Percentiles rank a stretch among this genome's conserved stretches.
phyloP scores from a whole-genome alignment of 805 yeast species.

The Barnettozyma salicaria region DNA sequence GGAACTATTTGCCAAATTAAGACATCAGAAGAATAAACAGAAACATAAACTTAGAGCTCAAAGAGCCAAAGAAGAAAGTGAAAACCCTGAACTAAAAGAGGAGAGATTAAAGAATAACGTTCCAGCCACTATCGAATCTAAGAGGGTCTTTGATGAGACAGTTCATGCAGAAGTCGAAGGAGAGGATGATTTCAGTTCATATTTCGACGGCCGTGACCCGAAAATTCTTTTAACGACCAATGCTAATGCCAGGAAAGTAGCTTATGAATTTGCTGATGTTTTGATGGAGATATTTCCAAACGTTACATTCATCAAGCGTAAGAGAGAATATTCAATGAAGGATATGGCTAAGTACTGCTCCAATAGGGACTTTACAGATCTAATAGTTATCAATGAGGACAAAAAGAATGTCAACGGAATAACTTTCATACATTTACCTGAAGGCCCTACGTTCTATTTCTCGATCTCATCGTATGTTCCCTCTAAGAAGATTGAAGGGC shows the following conservation, averaged over 20 bases:
- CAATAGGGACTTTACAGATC: conserved; percentile 81
- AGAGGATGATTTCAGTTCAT: conserved; percentile 26
- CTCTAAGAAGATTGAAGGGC: conserved; percentile 73
- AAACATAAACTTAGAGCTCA: conserved; percentile 73
- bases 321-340: conserved; percentile 73
- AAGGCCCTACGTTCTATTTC: conserved; percentile 93
- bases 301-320: conserved; percentile 80
- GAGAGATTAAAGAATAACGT: conserved; percentile 51
- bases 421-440: conserved; percentile 89
- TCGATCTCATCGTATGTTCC: conserved; percentile 72
- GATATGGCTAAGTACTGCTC: conserved; percentile 82
- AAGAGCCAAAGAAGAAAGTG: conserved; percentile 82
- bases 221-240: conserved; percentile 88
- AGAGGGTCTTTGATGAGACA: conserved; percentile 26
- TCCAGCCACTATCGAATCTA: conserved; percentile 25
- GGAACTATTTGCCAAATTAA: conserved; percentile 64
- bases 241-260: conserved; percentile 76
- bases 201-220: conserved; percentile 41
- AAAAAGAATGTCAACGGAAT: conserved; percentile 88
- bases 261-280: conserved; percentile 85
- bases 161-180: conserved; percentile 26
- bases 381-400: conserved; percentile 88
- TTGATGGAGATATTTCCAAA: conserved; percentile 82
- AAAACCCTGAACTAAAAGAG: conserved; percentile 74
- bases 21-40: conserved; percentile 67